Percentiles rank a stretch among this genome's conserved stretches.
phyloP scores from a whole-genome alignment of 2,329 filamentous ascomycete genomes.

The Pseudonectria buxi region DNA sequence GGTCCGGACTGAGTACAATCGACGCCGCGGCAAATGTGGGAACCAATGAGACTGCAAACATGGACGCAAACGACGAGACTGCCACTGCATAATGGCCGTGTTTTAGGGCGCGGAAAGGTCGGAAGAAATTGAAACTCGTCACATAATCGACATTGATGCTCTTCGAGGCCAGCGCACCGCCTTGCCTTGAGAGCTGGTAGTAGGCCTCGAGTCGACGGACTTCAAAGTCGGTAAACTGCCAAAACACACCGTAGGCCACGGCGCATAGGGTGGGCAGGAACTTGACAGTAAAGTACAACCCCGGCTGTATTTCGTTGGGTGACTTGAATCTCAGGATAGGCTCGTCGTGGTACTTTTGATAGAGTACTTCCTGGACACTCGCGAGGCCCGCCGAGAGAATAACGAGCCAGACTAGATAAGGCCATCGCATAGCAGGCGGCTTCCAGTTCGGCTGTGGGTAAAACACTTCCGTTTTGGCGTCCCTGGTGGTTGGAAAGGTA shows the following conservation, averaged over 20 bases:
- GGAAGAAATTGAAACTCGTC: constrained; percentile 58
- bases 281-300: constrained; percentile 55
- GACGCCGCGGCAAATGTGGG: constrained; percentile 62
- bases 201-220: constrained; percentile 61
- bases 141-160: constrained; percentile 71
- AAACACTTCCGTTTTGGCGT: constrained; percentile 41
- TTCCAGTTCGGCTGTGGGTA: constrained; percentile 62
- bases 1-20: constrained; percentile 49
- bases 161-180: constrained; percentile 54
- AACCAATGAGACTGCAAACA: constrained; percentile 61
- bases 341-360: constrained; percentile 37
- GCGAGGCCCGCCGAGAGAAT: constrained; percentile 47
- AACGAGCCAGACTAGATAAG: constrained; percentile 49
- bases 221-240: constrained; percentile 61
- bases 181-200: constrained; percentile 55
- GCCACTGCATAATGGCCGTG: constrained; percentile 63
- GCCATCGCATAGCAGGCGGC: constrained; percentile 57
- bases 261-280: constrained; percentile 56
- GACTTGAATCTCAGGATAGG: constrained; percentile 44
- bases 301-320: constrained; percentile 43
- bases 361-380: constrained; percentile 48
- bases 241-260: constrained; percentile 56
- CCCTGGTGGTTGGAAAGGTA: constrained; percentile 30
- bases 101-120: constrained; percentile 56
- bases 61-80: constrained; percentile 56